Percentiles rank a stretch among this genome's conserved stretches.
Conservation (phyloP, 345 rosid species). For the Syzygium aromaticum region DNA sequence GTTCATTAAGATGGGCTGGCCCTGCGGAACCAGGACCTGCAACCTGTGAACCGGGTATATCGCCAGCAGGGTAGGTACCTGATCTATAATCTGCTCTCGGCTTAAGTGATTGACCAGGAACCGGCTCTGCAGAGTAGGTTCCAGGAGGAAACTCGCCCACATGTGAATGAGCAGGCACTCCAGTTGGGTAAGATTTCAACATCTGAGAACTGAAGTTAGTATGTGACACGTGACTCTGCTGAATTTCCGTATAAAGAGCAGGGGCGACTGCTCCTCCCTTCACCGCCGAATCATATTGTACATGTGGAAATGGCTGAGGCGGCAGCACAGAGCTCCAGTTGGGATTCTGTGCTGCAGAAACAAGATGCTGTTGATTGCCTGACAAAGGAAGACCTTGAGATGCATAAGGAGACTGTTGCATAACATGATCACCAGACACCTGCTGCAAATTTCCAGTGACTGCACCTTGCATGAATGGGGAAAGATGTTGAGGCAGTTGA, state of each 20-base stretch:
- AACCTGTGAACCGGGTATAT: constrained; percentile 10
- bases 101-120: constrained; percentile 4
- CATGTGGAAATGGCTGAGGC: constrained; percentile 7
- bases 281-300: constrained; percentile 1
- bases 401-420: constrained; percentile 8
- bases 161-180: constrained; percentile 15
- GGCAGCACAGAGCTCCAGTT: constrained; percentile 21
- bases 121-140: constrained; percentile 5
- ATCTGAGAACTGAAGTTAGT: constrained; percentile 20
- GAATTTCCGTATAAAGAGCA: constrained; percentile 16
- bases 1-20: constrained; percentile 17
- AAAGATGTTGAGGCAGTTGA: constrained; percentile 5
- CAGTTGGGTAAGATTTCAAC: constrained; percentile 19
- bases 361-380: constrained; percentile 15
- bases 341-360: constrained; percentile 13
- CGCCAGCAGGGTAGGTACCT: constrained; percentile 7
- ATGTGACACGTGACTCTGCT: constrained; percentile 19
- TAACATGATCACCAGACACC: neutral
- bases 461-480: constrained; percentile 8
- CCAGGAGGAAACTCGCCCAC: constrained; percentile 23
- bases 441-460: constrained; percentile 1
- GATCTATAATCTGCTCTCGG: constrained; percentile 12
- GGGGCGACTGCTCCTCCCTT: constrained; percentile 5
- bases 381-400: constrained; percentile 20
- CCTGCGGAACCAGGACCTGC: constrained; percentile 6